Evolutionary conservation across 2,329 filamentous ascomycete species (phyloP), one percentile per base, ranked within the genome.

Genomic region (Aspergillus sp.): DNA sequence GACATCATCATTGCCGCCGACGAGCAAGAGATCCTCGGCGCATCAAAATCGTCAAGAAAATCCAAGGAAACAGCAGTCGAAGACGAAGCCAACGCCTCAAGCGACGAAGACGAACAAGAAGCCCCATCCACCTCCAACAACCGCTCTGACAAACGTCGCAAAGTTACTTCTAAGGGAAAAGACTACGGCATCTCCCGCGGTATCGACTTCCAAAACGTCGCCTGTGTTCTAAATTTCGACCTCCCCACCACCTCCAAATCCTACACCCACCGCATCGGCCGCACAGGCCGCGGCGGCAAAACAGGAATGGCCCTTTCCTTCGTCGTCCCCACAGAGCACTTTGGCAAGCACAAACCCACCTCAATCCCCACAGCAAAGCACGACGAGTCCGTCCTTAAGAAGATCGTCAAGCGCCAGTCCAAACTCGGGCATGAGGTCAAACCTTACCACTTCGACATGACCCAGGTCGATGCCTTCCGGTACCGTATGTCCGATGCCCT

Each of bases 1-100:
- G 93, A 99, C 68, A 97, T 98, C 61, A 93, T 99, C 65, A 96
- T 99, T 67, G 95, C 95, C 1, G 93, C 91, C 0, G 95, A 99
- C 67, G 93, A 96, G 71, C 89, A 90, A 63, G 92, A 96, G 70
- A 85, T 96, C 11, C 74, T 96, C 11, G 91, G 90, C 12, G 83
- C 67, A 3, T 58, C 64, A 6, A 76, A 76, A 58, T 61, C 68
- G 45, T 67, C 66, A 21, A 73, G 70, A 60, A 75, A 72, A 57
- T 53, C 65, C 3, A 54, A 66, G 44, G 68, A 71, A 23, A 61
- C 63, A 21, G 63, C 66, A 21, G 63, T 66, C 21, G 63, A 63
- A 17, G 50, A 70, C 5, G 67, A 69, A 21, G 63, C 35, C 35
- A 14, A 66, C 17, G 72, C 73, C 21, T 72, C 68, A 14, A 77